Evolutionary conservation across 441 rosid genomes (phyloP).

Genomic region (Erodium trifolium): DNA sequence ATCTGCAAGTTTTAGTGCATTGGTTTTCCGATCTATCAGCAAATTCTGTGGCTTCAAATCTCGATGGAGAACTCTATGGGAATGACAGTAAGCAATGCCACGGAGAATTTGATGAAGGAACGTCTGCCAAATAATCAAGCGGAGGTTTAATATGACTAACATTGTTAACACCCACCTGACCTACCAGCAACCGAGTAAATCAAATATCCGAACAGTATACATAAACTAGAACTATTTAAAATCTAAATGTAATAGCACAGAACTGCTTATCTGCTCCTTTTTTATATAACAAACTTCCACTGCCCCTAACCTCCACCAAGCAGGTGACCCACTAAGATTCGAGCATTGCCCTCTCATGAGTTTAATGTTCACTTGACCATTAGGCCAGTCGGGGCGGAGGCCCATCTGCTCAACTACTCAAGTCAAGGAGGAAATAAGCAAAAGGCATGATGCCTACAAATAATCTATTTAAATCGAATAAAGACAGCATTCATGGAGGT

Average conservation of each 20-base stretch:
- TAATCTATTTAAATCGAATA: neutral
- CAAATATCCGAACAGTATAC: neutral
- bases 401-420: neutral
- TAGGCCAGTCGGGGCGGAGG: neutral
- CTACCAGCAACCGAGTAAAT: neutral
- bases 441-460: conserved; percentile 4
- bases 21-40: conserved; percentile 79
- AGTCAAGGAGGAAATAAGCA: neutral
- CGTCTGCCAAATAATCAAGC: conserved; percentile 38
- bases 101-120: conserved; percentile 92
- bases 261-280: neutral
- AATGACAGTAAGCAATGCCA: conserved; percentile 96
- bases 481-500: neutral
- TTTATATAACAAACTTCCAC: neutral
- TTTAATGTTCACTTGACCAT: neutral
- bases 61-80: conserved; percentile 95
- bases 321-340: neutral
- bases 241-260: neutral
- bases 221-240: neutral
- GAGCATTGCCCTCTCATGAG: neutral
- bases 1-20: conserved; percentile 93
- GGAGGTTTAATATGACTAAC: conserved; percentile 1
- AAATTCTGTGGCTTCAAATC: conserved; percentile 93
- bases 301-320: neutral
- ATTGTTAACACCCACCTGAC: neutral